Evolutionary conservation across 768 basidiomycete genomes (phyloP), one percentile per base, ranked within the genome.

Genomic region (Macrolepiota dolichaula): DNA sequence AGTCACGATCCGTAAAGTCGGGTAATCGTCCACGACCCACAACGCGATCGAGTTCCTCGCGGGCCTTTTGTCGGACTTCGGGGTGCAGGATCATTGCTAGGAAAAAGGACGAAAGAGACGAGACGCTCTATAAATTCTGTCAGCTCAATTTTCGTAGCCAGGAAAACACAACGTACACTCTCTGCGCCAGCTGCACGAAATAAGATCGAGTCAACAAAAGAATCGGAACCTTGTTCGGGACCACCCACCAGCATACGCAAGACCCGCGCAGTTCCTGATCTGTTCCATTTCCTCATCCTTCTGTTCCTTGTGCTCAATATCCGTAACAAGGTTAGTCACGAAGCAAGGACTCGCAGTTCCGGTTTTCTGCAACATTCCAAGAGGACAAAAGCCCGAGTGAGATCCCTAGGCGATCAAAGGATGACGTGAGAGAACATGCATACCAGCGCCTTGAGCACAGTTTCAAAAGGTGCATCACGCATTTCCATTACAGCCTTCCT

Each of bases 401-500:
- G 29, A 42, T 19, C 6, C 35, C 25, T 65, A 17, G 37, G 15
- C 29, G n/a, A n/a, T n/a, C n/a, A n/a, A 59, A 17, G 17, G 32
- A n/a, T 17, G 24, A 19, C 0, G 24, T 24, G 46, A 40, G 38
- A 53, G 27, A 51, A 65, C 74, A 56, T 59, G 81, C 74, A 56
- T 59, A 81, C 83, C 64, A 81, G 67, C 32, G 74, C 69, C 13
- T 72, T 66, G 57, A 73, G 69, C 1, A 77, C 77, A 24, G 73
- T 70, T 22, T 68, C 67, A 61, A 78, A 80, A 0, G 78, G 78
- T 3, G 71, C 73, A 61, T 83, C 76, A 42, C 75, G 75, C 83
- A 84, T 83, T 57, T 79, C 77, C 44, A 75, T 69, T 11, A 81
- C 77, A 36, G 77, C 77, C 35, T 68, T 69, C 49, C 77, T 79